Base-by-base conservation (phyloP, 2,329 filamentous ascomycete genomes). In the Colletotrichum scovillei region DNA sequence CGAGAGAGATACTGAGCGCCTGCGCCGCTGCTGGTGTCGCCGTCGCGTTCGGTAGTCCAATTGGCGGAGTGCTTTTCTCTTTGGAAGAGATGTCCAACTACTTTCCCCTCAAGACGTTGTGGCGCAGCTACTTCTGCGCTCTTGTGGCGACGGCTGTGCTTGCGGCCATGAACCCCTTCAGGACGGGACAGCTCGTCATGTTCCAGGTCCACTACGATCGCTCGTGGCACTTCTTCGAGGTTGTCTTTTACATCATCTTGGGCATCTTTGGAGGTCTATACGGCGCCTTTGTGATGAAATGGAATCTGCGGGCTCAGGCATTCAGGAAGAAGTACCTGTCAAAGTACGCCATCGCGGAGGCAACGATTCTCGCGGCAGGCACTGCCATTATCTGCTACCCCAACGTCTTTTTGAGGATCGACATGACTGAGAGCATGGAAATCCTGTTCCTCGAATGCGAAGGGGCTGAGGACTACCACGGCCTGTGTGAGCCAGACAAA, bases 351-450 rank as follows among this genome's bases (percentile, higher is more conserved):
- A 90, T 98, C 38, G 88, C 95, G 4, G 97, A 99, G 82, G 94
- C 95, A 0, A 95, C 95, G 0, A 83, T 97, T 19, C 85, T 99
- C 53, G 95, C 97, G 1, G 90, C 92, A 0, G 89, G 91, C 8
- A 99, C 97, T 4, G 97, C 95, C 11, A 88, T 98, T 28, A 88
- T 99, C n/a, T 98, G 96, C 82, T 99, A 97, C 79, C 97, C 96
- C 0, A 99, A 99, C 78, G 95, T 94, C 81, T 98, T 99, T 76
- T 81, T 99, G 69, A 89, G 94, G 68, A 98, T 98, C 78, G 97
- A 99, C 83, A 98, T 99, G 97, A 98, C 97, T 0, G 96, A 98
- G 85, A 98, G 95, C 85, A 98, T 99, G 97, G 95, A 98, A 81
- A 97, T 98, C 75, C 85, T 99, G 12, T 99, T 99, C 82, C 89